phyloP scores from a whole-genome alignment of 2,329 filamentous ascomycete genomes.

The Fonsecaea pugnacius region DNA sequence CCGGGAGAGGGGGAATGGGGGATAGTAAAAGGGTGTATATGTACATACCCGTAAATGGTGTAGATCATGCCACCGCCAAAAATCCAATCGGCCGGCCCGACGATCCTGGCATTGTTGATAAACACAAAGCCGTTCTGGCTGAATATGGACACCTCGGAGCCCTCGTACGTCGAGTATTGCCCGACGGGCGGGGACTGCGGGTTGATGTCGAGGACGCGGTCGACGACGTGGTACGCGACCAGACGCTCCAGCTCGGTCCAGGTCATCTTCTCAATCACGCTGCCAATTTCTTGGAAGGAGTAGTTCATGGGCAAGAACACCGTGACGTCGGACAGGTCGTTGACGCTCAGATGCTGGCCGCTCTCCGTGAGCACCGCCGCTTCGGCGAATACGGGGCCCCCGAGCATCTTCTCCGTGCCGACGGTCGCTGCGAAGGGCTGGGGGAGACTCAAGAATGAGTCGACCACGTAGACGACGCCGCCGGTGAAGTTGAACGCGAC shows the following conservation, averaged over 20 bases:
- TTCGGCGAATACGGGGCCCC: slow-evolving; percentile 14
- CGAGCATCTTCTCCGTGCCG: slow-evolving; percentile 9
- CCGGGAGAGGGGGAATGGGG: background rate
- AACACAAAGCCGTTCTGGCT: slow-evolving; percentile 14
- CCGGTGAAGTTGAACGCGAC: slow-evolving; percentile 11
- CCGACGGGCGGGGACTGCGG: slow-evolving; percentile 4
- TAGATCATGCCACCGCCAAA: slow-evolving; percentile 24
- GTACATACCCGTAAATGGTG: slow-evolving; percentile 21
- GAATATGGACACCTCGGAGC: slow-evolving; percentile 22
- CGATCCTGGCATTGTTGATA: slow-evolving; percentile 24
- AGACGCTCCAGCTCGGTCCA: slow-evolving; percentile 18
- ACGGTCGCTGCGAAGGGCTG: slow-evolving; percentile 11
- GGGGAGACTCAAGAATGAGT: slow-evolving; percentile 23
- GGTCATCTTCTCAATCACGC: slow-evolving; percentile 16
- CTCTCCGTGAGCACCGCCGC: slow-evolving; percentile 1
- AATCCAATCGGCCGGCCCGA: slow-evolving; percentile 16
- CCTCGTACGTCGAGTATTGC: slow-evolving; percentile 19
- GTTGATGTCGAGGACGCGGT: slow-evolving; percentile 17
- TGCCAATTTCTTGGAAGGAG: slow-evolving; percentile 24
- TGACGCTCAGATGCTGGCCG: background rate
- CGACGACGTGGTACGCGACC: slow-evolving; percentile 24
- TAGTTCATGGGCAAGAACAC: slow-evolving; percentile 29
- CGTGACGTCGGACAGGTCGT: slow-evolving; percentile 26
- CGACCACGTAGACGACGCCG: slow-evolving; percentile 23
- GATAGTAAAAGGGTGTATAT: background rate